A percentile compares a stretch with the other conserved stretches of the same genome.
Conservation (phyloP, 768 basidiomycete genomes). For the Calocybe cyanea region DNA sequence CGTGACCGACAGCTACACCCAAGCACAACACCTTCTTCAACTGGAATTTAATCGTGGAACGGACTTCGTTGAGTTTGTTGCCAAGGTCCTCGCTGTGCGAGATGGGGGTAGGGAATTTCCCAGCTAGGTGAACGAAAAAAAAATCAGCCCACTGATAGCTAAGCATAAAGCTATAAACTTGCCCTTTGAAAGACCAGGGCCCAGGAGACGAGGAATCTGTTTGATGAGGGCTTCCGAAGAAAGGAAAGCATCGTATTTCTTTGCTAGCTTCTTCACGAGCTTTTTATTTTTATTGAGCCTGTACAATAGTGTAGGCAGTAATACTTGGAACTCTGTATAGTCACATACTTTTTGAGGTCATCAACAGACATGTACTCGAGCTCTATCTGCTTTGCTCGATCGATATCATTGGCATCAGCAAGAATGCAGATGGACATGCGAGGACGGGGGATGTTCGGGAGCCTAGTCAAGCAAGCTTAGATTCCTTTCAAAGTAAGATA, state of each 20-base stretch:
- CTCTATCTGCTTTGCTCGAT: constrained; percentile 96
- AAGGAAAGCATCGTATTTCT: constrained; percentile 99
- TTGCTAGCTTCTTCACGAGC: constrained; percentile 99
- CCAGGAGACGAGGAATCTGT: constrained; percentile 99
- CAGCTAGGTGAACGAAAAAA: constrained; percentile 49
- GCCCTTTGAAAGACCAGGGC: constrained; percentile 99
- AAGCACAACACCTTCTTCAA: constrained; percentile 98
- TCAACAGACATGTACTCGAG: constrained; percentile 99
- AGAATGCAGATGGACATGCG: constrained; percentile 99
- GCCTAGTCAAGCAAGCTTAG: constrained; percentile 41
- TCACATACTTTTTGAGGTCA: constrained; percentile 91
- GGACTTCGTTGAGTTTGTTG: constrained; percentile 92
- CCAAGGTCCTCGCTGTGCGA: constrained; percentile 85
- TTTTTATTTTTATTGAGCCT: constrained; percentile 99
- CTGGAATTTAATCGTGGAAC: constrained; percentile 99
- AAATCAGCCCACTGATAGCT: not conserved
- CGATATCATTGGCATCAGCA: constrained; percentile 97
- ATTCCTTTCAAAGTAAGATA: not conserved
- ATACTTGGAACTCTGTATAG: not conserved
- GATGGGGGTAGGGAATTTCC: constrained; percentile 98
- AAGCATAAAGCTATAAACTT: not conserved
- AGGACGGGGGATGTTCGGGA: constrained; percentile 95
- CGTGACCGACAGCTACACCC: constrained; percentile 97
- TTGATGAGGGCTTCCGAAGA: constrained; percentile 97
- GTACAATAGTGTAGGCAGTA: not conserved